These are phyloP conservation scores for Paecilomyces sp. DNA, from an alignment of 2,329 filamentous ascomycete species.

Conservation along the genomic window DNA sequence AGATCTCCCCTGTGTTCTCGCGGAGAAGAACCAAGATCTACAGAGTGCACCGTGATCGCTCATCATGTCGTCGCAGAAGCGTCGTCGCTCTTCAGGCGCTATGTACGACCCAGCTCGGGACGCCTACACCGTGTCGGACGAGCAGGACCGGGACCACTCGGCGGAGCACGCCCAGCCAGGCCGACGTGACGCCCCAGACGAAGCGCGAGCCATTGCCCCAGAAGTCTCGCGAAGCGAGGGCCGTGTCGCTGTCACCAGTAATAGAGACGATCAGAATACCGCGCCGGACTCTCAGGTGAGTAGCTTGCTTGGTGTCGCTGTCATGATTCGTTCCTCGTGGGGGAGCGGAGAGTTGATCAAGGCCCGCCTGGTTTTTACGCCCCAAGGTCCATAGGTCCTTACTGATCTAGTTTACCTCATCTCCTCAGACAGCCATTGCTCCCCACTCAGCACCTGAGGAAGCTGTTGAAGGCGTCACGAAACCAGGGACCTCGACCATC, in stretches of 20 bases:
- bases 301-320: background rate
- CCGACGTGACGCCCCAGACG: slow-evolving; percentile 5
- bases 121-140: slow-evolving; percentile 20
- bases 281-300: slow-evolving; percentile 2
- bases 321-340: background rate
- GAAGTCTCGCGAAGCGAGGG: slow-evolving; percentile 4
- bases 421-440: slow-evolving; percentile 6
- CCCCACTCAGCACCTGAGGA: slow-evolving; percentile 5
- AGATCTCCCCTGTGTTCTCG: background rate
- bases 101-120: slow-evolving; percentile 29
- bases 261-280: background rate
- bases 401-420: slow-evolving; percentile 5
- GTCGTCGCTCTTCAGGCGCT: slow-evolving; percentile 9
- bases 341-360: slow-evolving; percentile 1
- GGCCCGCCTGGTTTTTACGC: background rate
- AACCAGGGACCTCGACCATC: background rate
- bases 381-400: background rate
- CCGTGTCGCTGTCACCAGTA: background rate
- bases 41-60: slow-evolving; percentile 1
- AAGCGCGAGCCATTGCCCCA: slow-evolving; percentile 1
- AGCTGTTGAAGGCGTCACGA: slow-evolving; percentile 1
- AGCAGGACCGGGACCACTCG: slow-evolving; percentile 14
- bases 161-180: slow-evolving; percentile 10
- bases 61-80: slow-evolving; percentile 5
- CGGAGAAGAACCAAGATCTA: background rate